These are phyloP conservation scores for Cladochytrium replicatum DNA, from an alignment of 192 early-diverging fungal species.

Conservation along the genomic window DNA sequence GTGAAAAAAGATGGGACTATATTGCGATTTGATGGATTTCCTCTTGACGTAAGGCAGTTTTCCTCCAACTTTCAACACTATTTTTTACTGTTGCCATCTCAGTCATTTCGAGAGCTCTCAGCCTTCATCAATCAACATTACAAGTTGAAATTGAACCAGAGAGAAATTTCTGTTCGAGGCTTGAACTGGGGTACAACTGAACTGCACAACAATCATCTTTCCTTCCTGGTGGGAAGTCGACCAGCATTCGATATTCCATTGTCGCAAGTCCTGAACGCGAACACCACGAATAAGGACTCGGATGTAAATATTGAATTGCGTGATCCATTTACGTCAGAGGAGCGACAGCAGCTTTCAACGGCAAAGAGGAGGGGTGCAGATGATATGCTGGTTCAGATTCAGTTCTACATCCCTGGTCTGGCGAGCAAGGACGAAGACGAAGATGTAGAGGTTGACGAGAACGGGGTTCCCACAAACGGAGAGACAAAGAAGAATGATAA, in stretches of 20 bases:
- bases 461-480: too few species aligned
- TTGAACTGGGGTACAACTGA: constrained; percentile 88
- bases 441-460: too few species aligned
- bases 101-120: constrained; percentile 75
- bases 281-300: constrained; percentile 76
- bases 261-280: constrained; percentile 72
- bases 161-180: constrained; percentile 80
- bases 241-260: constrained; percentile 88
- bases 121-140: constrained; percentile 62
- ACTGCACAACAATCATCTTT: constrained; percentile 50
- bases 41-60: constrained; percentile 59
- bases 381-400: constrained; percentile 82
- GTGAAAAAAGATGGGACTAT: constrained; percentile 60
- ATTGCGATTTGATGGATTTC: constrained; percentile 85
- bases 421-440: too few species aligned
- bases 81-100: too few species aligned
- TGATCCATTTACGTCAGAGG: constrained; percentile 54
- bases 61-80: too few species aligned
- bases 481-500: too few species aligned
- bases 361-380: too few species aligned
- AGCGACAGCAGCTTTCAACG: too few species aligned
- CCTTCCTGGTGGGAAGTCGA: constrained; percentile 75
- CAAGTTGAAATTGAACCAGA: constrained; percentile 61
- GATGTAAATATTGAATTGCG: constrained; percentile 90
- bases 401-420: constrained; percentile 85